Conservation (phyloP, 2,329 filamentous ascomycete genomes). For the Trichophyton simii region DNA sequence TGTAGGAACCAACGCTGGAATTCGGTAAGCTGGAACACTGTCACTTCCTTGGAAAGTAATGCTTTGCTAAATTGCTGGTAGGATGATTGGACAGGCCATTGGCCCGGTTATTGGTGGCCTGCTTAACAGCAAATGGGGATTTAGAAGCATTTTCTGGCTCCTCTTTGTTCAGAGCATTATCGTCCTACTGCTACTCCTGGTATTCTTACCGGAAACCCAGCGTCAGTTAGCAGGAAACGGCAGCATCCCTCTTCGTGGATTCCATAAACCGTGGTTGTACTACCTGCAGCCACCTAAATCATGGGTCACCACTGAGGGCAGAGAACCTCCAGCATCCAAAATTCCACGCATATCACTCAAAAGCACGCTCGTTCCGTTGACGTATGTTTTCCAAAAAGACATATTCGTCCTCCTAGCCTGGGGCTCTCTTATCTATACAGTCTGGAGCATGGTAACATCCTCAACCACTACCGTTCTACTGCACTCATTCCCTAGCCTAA, state of each 20-base stretch:
- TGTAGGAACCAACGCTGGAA: conserved; percentile 38
- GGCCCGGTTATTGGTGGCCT: conserved; percentile 53
- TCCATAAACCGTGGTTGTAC: background rate
- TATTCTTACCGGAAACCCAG: conserved; percentile 44
- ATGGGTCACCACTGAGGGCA: background rate
- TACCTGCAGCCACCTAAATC: background rate
- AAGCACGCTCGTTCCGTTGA: background rate
- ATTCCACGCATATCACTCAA: background rate
- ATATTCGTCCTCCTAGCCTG: conserved; percentile 26
- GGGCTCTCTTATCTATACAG: background rate
- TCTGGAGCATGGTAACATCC: background rate
- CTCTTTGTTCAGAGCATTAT: conserved; percentile 40
- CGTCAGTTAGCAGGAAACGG: conserved; percentile 29
- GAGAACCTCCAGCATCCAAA: background rate
- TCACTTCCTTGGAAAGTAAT: background rate
- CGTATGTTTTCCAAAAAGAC: conserved; percentile 22
- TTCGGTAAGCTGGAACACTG: background rate
- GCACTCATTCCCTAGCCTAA: background rate
- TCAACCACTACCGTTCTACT: background rate
- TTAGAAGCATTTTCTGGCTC: conserved; percentile 59
- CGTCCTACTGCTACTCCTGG: conserved; percentile 42
- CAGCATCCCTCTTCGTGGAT: conserved; percentile 8
- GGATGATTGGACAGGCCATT: conserved; percentile 40
- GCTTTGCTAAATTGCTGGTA: conserved; percentile 29
- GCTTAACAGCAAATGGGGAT: conserved; percentile 52